Conservation (phyloP, 2,329 filamentous ascomycete species). For the Paraconiothyrium sp. region DNA sequence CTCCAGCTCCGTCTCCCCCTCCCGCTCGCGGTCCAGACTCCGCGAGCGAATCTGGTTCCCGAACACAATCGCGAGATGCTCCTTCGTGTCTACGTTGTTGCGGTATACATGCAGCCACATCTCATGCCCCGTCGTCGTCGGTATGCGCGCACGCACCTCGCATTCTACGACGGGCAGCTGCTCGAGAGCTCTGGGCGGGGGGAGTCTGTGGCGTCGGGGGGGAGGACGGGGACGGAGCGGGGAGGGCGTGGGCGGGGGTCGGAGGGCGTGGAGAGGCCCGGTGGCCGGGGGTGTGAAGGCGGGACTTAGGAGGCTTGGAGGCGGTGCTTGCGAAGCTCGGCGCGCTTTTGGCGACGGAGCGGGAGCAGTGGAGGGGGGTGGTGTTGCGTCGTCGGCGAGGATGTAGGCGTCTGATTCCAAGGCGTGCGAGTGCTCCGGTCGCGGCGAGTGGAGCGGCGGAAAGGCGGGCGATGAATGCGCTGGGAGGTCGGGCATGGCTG, state of each 20-base stretch:
- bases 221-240: conserved; percentile 56
- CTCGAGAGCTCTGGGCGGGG: conserved; percentile 77
- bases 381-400: conserved; percentile 25
- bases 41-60: conserved; percentile 81
- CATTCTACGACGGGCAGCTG: conserved; percentile 87
- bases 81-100: conserved; percentile 92
- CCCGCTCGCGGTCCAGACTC: conserved; percentile 73
- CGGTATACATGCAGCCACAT: conserved; percentile 97
- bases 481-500: conserved; percentile 64
- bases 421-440: conserved; percentile 54
- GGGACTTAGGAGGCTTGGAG: conserved; percentile 58
- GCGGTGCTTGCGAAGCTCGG: conserved; percentile 31
- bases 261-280: conserved; percentile 46
- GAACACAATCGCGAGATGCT: conserved; percentile 97
- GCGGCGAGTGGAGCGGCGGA: conserved; percentile 63
- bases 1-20: conserved; percentile 85
- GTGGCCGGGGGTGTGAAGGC: conserved; percentile 55
- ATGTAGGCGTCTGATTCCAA: conserved; percentile 49
- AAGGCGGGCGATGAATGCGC: conserved; percentile 63
- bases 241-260: conserved; percentile 45
- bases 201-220: conserved; percentile 42
- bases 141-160: conserved; percentile 92
- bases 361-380: background rate
- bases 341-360: conserved; percentile 14
- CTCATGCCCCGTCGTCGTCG: conserved; percentile 88